Evolutionary conservation across 495 filamentous ascomycete genomes (phyloP).

Genomic region (Trichocladium uniseriatum): DNA sequence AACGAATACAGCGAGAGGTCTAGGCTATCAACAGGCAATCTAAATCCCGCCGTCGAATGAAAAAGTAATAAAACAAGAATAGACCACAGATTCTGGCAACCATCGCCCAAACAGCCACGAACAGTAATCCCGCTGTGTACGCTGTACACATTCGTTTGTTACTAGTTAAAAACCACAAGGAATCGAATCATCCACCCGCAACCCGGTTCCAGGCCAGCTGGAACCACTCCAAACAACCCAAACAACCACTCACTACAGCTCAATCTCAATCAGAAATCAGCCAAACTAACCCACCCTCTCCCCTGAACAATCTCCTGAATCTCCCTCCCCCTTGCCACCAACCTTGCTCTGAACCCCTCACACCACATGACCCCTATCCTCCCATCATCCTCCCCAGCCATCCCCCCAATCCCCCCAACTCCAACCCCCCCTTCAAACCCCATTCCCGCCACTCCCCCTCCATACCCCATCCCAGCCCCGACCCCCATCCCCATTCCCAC

Average conservation of each 20-base stretch:
- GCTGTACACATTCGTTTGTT: no score
- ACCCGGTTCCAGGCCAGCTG: slow-evolving; percentile 7
- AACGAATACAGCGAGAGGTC: no score
- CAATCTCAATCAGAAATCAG: slow-evolving; percentile 1
- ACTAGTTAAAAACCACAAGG: no score
- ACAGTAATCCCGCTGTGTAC: no score
- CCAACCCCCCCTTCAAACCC: background rate
- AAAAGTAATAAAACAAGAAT: no score
- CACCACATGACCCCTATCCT: slow-evolving; percentile 36
- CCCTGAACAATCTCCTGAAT: slow-evolving; percentile 13
- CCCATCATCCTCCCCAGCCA: background rate
- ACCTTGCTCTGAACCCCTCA: slow-evolving; percentile 24
- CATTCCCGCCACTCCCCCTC: background rate
- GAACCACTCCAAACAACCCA: background rate
- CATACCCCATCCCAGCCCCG: background rate
- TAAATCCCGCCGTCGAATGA: no score
- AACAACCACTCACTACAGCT: background rate
- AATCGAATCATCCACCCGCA: no score
- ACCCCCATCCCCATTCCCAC: background rate
- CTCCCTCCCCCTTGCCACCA: slow-evolving; percentile 16
- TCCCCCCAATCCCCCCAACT: background rate
- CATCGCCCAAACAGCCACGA: no score
- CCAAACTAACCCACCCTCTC: slow-evolving; percentile 18
- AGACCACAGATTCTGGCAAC: no score
- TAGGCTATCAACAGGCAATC: no score